phyloP scores from a whole-genome alignment of 2,329 filamentous ascomycete genomes.

The Fusarium irregulare region DNA sequence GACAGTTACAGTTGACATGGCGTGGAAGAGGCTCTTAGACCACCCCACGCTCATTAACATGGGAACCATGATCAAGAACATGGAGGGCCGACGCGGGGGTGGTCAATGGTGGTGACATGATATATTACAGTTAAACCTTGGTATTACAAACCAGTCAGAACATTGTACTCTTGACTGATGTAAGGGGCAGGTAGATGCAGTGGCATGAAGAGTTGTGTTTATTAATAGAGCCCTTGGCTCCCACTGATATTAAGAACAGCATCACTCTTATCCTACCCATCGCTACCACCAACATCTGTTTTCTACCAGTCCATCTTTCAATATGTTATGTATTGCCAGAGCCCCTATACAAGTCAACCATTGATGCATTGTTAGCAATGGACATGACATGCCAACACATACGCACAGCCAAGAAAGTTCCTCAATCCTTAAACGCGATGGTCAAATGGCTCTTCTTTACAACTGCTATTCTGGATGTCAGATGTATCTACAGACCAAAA shows the following conservation, averaged over 20 bases:
- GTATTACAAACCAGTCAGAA: constrained; percentile 14
- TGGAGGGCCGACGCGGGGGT: constrained; percentile 22
- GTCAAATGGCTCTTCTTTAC: not conserved
- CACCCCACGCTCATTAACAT: constrained; percentile 25
- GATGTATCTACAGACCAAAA: not conserved
- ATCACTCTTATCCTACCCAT: not conserved
- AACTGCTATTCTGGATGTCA: not conserved
- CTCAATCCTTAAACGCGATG: not conserved
- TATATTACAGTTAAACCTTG: constrained; percentile 16
- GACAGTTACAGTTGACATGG: too few species aligned
- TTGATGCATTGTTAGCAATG: not conserved
- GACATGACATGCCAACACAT: not conserved
- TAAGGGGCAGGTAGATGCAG: constrained; percentile 15
- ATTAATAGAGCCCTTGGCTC: not conserved
- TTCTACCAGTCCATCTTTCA: not conserved
- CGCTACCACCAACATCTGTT: not conserved
- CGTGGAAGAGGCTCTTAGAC: not conserved
- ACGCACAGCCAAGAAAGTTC: not conserved
- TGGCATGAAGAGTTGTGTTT: constrained; percentile 7
- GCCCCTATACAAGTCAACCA: not conserved
- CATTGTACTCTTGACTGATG: not conserved
- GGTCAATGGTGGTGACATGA: constrained; percentile 11
- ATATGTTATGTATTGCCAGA: not conserved
- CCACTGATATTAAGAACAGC: constrained; percentile 8
- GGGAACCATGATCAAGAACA: constrained; percentile 15